phyloP scores from a whole-genome alignment of 2,329 filamentous ascomycete genomes.

The Gnomoniopsis smithogilvyi region DNA sequence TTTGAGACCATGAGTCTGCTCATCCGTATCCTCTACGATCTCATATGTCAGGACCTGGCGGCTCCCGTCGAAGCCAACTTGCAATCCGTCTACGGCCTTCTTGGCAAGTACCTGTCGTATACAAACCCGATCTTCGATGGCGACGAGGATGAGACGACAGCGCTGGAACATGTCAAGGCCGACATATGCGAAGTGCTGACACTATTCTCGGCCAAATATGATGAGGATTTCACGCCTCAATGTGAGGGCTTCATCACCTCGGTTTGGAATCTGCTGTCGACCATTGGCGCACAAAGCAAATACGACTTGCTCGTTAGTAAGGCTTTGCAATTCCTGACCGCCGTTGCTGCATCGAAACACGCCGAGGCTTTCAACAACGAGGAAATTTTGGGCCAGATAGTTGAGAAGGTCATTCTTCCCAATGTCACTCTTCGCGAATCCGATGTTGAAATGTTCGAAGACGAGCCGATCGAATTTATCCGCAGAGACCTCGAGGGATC shows the following conservation, averaged over 20 bases:
- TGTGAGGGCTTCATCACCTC: conserved; percentile 82
- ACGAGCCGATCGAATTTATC: conserved; percentile 98
- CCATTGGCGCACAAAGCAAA: conserved; percentile 81
- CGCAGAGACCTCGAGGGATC: conserved; percentile 92
- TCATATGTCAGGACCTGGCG: conserved; percentile 95
- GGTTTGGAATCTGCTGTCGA: conserved; percentile 88
- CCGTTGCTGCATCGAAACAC: conserved; percentile 77
- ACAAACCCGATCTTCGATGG: conserved; percentile 79
- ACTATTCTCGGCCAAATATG: conserved; percentile 90
- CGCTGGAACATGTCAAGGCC: conserved; percentile 82
- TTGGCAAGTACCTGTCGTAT: conserved; percentile 93
- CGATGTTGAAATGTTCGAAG: conserved; percentile 93
- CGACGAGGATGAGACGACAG: conserved; percentile 87
- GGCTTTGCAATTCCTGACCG: conserved; percentile 89
- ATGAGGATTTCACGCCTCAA: conserved; percentile 84
- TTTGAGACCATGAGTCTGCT: conserved; percentile 85
- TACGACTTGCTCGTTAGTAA: conserved; percentile 94
- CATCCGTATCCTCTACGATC: conserved; percentile 89
- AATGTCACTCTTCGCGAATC: conserved; percentile 91
- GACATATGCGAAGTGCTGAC: conserved; percentile 90
- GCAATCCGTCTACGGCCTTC: conserved; percentile 67
- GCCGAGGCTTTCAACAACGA: conserved; percentile 83
- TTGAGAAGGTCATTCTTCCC: conserved; percentile 92
- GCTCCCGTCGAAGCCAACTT: conserved; percentile 93
- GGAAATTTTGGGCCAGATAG: conserved; percentile 75